Evolutionary conservation across 2,329 filamentous ascomycete species (phyloP), one percentile per base, ranked within the genome.

Genomic region (Septoria linicola): DNA sequence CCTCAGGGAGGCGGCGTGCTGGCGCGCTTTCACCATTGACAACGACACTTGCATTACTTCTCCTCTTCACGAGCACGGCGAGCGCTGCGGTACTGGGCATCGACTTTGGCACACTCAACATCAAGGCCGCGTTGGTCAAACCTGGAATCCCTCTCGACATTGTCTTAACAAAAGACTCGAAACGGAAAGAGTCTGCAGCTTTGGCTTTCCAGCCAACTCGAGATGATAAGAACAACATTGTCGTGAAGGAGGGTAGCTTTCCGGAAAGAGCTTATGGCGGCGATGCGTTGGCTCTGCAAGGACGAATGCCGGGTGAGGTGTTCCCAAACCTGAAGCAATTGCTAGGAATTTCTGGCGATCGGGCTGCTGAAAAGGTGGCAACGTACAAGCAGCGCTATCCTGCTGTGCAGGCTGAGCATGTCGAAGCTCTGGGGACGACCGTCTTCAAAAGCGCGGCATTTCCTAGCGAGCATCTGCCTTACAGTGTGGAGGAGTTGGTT

Each of bases 61-160:
- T 81, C 50, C 72, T 84, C 51, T 77, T 82, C 61, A 72, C 74
- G 17, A 73, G 74, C 54, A 78, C 80, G 45, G 78, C 81, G 51
- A 80, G 80, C 50, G 82, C 80, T 49, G 80, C 80, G 31, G 91
- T 97, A 14, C 77, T 99, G 17, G 93, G 93, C 58, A 81, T 99
- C 64, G 93, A 99, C 72, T 79, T 99, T 48, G 93, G 93, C 61
- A 96, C 93, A 50, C 89, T 96, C 70, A 96, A 95, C 74, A 88
- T 99, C 75, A 99, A 97, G 76, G 92, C 92, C 21, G 85, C 88
- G 11, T 82, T 99, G 35, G 92, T 99, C 56, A 97, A 97, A 75
- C 93, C 93, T 2, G 93, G 93, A 55, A 92, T 95, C 45, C 93
- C 93, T 8, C 88, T 99, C 68, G 93, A 99, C 62, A 97, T 99